Evolutionary conservation across 2,329 filamentous ascomycete species (phyloP).

Genomic region (Colletotrichum aenigma): DNA sequence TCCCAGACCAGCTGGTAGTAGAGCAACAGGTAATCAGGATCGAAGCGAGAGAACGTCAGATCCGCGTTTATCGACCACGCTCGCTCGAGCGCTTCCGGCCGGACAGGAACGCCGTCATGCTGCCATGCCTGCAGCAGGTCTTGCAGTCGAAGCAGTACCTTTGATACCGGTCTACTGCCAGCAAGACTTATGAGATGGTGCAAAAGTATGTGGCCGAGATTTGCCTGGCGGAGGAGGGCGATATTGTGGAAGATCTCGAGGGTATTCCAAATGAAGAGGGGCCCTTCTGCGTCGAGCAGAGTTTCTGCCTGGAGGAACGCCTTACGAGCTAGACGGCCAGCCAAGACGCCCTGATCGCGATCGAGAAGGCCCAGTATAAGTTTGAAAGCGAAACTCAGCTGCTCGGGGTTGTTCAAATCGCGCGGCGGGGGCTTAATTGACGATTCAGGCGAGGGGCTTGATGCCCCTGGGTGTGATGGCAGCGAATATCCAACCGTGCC

Average conservation of each 20-base stretch:
- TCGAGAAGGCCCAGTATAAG: slow-evolving; percentile 18
- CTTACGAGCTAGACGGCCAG: slow-evolving; percentile 24
- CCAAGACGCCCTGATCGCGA: slow-evolving; percentile 20
- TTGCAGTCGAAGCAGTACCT: background rate
- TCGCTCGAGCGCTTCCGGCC: slow-evolving; percentile 5
- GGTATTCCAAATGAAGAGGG: slow-evolving; percentile 17
- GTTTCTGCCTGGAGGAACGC: slow-evolving; percentile 24
- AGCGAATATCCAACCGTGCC: background rate
- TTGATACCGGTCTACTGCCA: background rate
- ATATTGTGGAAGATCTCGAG: slow-evolving; percentile 18
- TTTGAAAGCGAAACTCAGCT: slow-evolving; percentile 20
- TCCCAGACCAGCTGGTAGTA: slow-evolving; percentile 24
- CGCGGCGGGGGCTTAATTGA: background rate
- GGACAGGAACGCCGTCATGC: background rate
- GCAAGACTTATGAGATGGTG: slow-evolving; percentile 14
- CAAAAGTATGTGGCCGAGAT: slow-evolving; percentile 15
- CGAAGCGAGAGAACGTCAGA: slow-evolving; percentile 14
- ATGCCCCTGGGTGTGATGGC: background rate
- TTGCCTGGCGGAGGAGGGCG: background rate
- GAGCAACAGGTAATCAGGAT: slow-evolving; percentile 10
- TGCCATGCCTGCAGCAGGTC: background rate
- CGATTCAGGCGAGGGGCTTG: background rate
- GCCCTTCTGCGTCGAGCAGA: slow-evolving; percentile 19
- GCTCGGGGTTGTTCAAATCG: background rate
- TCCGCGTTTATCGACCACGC: slow-evolving; percentile 23